Evolutionary conservation across 768 basidiomycete species (phyloP).

Genomic region (Pleurotus giganteus): DNA sequence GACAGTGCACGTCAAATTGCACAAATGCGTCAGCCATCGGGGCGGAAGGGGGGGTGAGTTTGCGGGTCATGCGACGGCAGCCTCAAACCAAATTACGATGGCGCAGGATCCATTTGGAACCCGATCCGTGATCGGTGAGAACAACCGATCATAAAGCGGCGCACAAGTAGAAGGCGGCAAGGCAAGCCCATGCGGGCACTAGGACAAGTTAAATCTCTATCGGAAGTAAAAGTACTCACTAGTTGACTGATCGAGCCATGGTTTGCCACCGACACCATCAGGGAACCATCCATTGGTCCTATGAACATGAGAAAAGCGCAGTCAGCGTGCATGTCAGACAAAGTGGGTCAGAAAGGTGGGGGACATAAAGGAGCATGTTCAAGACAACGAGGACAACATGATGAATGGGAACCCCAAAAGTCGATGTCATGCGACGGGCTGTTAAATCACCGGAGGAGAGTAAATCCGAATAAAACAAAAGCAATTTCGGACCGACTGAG

Average conservation of each 20-base stretch:
- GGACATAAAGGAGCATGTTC: neutral
- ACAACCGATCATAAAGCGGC: neutral
- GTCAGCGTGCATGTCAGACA: neutral
- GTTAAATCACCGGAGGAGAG: neutral
- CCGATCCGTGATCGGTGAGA: neutral
- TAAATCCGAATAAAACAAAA: neutral
- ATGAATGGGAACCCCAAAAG: neutral
- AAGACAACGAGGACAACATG: neutral
- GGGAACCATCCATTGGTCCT: slow-evolving; percentile 91
- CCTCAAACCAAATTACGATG: too few relatives aligned
- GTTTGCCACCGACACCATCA: slow-evolving; percentile 76
- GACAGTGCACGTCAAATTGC: neutral
- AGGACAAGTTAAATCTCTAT: neutral
- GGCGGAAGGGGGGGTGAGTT: neutral
- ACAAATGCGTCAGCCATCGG: neutral
- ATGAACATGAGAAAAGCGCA: neutral
- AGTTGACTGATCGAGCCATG: slow-evolving; percentile 66
- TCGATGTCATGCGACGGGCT: too few relatives aligned
- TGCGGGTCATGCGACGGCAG: neutral
- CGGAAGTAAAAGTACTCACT: slow-evolving; percentile 32
- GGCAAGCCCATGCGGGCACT: too few relatives aligned
- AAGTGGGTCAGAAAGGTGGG: neutral
- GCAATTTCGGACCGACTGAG: neutral
- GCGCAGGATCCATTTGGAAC: neutral
- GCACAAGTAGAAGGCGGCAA: neutral